Base-by-base conservation (phyloP, 139 green algal species). In the Volvox africanus region DNA sequence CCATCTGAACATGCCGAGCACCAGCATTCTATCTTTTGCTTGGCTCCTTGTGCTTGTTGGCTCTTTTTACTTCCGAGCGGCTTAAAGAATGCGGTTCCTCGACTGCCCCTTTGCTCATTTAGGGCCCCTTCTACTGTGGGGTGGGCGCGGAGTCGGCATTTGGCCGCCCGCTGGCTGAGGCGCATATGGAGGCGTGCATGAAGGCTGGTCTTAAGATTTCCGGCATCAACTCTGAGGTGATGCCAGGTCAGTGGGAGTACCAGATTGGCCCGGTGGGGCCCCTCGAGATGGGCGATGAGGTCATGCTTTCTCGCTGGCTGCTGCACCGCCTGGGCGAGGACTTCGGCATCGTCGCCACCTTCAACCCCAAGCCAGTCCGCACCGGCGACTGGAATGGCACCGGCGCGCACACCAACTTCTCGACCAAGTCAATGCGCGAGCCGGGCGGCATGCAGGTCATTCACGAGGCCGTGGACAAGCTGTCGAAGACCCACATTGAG, bases 161-260 rank as follows among this genome's bases (percentile, higher is more conserved):
- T 90, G 97, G 97, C 86, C 97, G 97, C 89, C 93, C 92, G 82
- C 96, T 99, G 86, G 97, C 95, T 26, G 96, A 98, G 94, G 96
- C 95, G 9, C 96, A 98, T 94, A 89, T 97, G 92, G 96, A 98
- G 76, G 97, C 97, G 19, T 99, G 97, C 96, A 95, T 99, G 92
- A 95, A 96, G 92, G 95, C 95, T 44, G 96, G 97, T 86, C 92
- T 99, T 16, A 95, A 91, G 91, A 97, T 98, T 95, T 95, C 83
- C 20, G 97, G 97, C 90, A 98, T 98, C 92, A 99, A 99, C 93
- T 93, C 97, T 71, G 97, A 99, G 96, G 94, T 99, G 37, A 97
- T 99, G 97, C 97, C 97, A 71, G 97, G 97, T 36, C 97, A 99
- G 95, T 99, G 97, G 97, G 97, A 99, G 96, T 99, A 96, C 97